A percentile compares a stretch with the other conserved stretches of the same genome.
Conservation (phyloP, 2,329 filamentous ascomycete species). For the Teratosphaeria epicoccoides region DNA sequence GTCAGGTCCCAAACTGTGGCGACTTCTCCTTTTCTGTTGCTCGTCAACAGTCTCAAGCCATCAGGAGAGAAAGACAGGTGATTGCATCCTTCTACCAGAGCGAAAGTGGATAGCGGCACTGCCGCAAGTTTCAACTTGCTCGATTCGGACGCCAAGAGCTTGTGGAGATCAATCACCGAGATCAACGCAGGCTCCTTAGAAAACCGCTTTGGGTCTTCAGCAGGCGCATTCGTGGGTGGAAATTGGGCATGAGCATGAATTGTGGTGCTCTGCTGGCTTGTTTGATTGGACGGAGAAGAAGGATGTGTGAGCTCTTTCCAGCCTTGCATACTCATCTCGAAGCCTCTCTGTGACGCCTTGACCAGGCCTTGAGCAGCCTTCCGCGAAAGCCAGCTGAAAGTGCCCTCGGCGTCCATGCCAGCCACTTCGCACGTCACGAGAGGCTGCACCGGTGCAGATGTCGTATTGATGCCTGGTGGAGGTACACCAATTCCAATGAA, state of each 20-base stretch:
- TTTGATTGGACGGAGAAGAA: slow-evolving; percentile 17
- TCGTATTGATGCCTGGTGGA: slow-evolving; percentile 45
- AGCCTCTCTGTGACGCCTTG: slow-evolving; percentile 46
- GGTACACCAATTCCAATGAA: slow-evolving; percentile 40
- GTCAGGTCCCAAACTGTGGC: slow-evolving; percentile 75
- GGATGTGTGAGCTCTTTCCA: slow-evolving; percentile 72
- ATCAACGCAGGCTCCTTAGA: slow-evolving; percentile 59
- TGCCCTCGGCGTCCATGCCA: slow-evolving; percentile 54
- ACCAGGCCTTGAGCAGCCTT: slow-evolving; percentile 67
- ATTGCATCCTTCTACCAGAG: slow-evolving; percentile 63
- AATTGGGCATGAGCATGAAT: slow-evolving; percentile 34
- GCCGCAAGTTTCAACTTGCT: slow-evolving; percentile 40
- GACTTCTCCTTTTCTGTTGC: slow-evolving; percentile 73
- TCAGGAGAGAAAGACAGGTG: slow-evolving; percentile 69
- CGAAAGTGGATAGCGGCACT: slow-evolving; percentile 61
- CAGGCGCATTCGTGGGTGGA: slow-evolving; percentile 62
- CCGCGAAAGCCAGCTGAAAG: slow-evolving; percentile 41
- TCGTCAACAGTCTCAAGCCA: slow-evolving; percentile 64
- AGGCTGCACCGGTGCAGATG: slow-evolving; percentile 60
- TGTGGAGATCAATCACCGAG: slow-evolving; percentile 61
- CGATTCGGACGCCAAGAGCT: slow-evolving; percentile 39
- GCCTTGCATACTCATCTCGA: slow-evolving; percentile 64
- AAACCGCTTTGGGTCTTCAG: slow-evolving; percentile 43
- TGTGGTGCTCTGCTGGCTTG: slow-evolving; percentile 8
- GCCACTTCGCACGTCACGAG: slow-evolving; percentile 57